Conservation (phyloP, 2,329 filamentous ascomycete species). For the Periconia digitata region DNA sequence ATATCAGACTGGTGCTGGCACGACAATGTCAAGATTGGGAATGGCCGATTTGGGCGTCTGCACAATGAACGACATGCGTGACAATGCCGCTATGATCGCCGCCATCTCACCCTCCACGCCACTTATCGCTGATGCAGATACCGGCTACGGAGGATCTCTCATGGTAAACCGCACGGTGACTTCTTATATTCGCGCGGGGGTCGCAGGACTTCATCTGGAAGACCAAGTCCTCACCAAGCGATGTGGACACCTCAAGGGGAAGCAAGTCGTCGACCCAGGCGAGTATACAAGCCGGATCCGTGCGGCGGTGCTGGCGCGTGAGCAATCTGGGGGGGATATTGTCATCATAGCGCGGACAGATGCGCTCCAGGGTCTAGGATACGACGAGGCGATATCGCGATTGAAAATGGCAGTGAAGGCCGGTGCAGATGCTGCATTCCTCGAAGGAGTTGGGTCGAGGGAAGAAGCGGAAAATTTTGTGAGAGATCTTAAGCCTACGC, state of each 20-base stretch:
- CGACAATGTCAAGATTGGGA: constrained; percentile 61
- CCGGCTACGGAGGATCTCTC: constrained; percentile 52
- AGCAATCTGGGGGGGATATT: constrained; percentile 56
- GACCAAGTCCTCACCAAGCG: constrained; percentile 66
- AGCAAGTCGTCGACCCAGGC: constrained; percentile 57
- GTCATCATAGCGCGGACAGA: constrained; percentile 68
- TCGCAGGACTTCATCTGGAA: constrained; percentile 64
- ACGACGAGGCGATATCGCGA: constrained; percentile 57
- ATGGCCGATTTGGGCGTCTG: constrained; percentile 65
- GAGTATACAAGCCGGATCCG: constrained; percentile 60
- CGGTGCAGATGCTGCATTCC: constrained; percentile 62
- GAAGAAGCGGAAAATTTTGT: constrained; percentile 54
- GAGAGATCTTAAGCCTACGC: constrained; percentile 52
- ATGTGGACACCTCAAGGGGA: constrained; percentile 65
- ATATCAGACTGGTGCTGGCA: constrained; percentile 62
- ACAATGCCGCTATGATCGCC: constrained; percentile 67
- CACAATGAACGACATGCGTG: constrained; percentile 63
- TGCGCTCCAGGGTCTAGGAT: constrained; percentile 59
- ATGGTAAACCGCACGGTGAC: constrained; percentile 56
- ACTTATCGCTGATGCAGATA: constrained; percentile 64
- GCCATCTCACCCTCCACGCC: constrained; percentile 58
- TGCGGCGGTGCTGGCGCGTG: constrained; percentile 56
- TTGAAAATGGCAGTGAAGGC: constrained; percentile 54
- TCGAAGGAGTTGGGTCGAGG: constrained; percentile 59
- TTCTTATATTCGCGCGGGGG: constrained; percentile 57